A percentile compares a stretch with the other conserved stretches of the same genome.
Evolutionary conservation across 306 rosid species (phyloP).

Genomic region (Pachyrhizus erosus): DNA sequence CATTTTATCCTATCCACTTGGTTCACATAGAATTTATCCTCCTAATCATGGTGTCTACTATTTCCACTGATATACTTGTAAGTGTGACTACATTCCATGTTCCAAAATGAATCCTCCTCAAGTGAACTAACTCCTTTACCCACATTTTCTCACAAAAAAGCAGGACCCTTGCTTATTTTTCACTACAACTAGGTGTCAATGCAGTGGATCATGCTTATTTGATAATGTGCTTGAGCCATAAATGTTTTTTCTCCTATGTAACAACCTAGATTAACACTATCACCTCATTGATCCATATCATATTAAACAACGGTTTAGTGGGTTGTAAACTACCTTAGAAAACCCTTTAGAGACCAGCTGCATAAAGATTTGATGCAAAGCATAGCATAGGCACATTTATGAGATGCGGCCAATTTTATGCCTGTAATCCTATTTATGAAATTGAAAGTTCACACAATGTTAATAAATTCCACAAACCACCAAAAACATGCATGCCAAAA

Average conservation of each 20-base stretch:
- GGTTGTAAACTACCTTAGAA: neutral
- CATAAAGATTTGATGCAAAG: neutral
- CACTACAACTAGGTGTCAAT: neutral
- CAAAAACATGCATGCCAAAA: too few relatives aligned
- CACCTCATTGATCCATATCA: neutral
- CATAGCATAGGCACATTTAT: neutral
- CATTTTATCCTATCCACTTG: neutral
- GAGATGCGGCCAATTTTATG: neutral
- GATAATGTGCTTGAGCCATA: neutral
- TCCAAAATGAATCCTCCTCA: neutral
- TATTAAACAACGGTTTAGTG: too few relatives aligned
- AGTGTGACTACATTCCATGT: neutral
- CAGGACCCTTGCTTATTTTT: neutral
- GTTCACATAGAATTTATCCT: neutral
- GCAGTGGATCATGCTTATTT: neutral
- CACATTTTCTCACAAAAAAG: neutral
- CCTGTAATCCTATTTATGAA: neutral
- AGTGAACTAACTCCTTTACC: neutral
- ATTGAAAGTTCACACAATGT: neutral
- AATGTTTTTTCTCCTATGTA: too few relatives aligned
- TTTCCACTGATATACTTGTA: neutral
- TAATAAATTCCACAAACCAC: too few relatives aligned
- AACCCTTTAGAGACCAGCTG: neutral
- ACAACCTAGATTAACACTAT: neutral
- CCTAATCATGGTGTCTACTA: neutral